phyloP scores from a whole-genome alignment of 2,329 filamentous ascomycete species.

The Pseudogymnoascus sp. region DNA sequence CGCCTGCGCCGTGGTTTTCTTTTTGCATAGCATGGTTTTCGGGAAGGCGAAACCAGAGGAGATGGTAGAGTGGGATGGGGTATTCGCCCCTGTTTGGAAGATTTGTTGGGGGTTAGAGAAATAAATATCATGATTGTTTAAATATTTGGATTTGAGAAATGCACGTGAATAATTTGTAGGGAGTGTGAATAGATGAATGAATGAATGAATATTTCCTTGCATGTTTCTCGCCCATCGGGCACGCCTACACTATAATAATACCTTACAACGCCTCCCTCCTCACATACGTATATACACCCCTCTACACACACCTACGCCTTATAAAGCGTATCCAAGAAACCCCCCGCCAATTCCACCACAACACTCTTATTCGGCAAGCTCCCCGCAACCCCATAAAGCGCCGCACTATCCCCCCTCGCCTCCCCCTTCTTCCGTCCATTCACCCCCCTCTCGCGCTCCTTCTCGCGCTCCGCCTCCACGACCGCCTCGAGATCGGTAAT shows the following conservation, averaged over 20 bases:
- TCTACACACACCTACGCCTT: conserved; percentile 54
- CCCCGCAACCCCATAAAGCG: conserved; percentile 89
- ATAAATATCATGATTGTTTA: background rate
- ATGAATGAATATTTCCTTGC: background rate
- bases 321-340: conserved; percentile 88
- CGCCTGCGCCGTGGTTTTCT: background rate
- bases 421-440: conserved; percentile 59
- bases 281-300: background rate
- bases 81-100: background rate
- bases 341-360: conserved; percentile 79
- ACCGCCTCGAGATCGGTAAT: conserved; percentile 62
- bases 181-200: background rate
- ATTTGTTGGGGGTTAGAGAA: background rate
- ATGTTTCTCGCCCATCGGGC: background rate
- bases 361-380: conserved; percentile 93
- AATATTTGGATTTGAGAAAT: background rate
- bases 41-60: background rate
- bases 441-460: conserved; percentile 62
- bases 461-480: conserved; percentile 67
- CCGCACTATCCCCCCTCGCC: conserved; percentile 69
- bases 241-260: background rate
- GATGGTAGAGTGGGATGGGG: background rate
- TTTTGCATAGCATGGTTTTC: conserved; percentile 1
- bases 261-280: background rate
- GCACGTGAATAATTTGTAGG: background rate